Percentiles rank a stretch among this genome's conserved stretches.
phyloP scores from a whole-genome alignment of 2,329 filamentous ascomycete species.

The Paecilomyces variotii region DNA sequence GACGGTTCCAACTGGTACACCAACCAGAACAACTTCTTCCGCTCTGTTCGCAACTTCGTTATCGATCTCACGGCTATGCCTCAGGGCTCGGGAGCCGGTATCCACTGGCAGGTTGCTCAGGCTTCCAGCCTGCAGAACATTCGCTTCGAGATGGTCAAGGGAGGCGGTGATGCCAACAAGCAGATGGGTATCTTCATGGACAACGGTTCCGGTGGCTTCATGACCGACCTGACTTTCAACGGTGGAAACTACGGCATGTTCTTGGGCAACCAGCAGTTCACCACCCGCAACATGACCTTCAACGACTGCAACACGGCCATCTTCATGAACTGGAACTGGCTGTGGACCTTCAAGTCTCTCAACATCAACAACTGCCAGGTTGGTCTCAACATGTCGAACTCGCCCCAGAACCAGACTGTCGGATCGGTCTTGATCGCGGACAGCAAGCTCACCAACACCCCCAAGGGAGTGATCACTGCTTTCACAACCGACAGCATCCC shows the following conservation, averaged over 20 bases:
- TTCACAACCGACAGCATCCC: conserved; percentile 57
- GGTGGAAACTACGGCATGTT: conserved; percentile 72
- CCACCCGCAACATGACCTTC: conserved; percentile 73
- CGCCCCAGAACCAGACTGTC: conserved; percentile 60
- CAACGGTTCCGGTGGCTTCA: conserved; percentile 76
- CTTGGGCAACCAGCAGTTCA: conserved; percentile 82
- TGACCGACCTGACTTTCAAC: conserved; percentile 76
- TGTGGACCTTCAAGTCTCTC: conserved; percentile 71
- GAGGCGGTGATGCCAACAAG: conserved; percentile 54
- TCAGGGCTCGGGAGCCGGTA: conserved; percentile 55
- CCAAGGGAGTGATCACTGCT: conserved; percentile 67
- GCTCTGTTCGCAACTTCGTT: conserved; percentile 72
- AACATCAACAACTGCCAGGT: conserved; percentile 66
- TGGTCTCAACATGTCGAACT: conserved; percentile 70
- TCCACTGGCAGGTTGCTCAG: conserved; percentile 83
- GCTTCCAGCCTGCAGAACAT: conserved; percentile 75
- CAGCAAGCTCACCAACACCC: conserved; percentile 67
- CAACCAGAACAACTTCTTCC: conserved; percentile 79
- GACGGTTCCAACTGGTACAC: conserved; percentile 65
- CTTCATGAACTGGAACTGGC: conserved; percentile 89
- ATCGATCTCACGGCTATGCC: conserved; percentile 66
- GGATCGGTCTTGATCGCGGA: conserved; percentile 81
- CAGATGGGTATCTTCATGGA: conserved; percentile 79
- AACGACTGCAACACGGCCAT: conserved; percentile 75
- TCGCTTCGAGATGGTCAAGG: conserved; percentile 67